These are phyloP conservation scores for Pleurostoma richardsiae DNA, from an alignment of 2,329 filamentous ascomycete genomes.

Conservation along the genomic window DNA sequence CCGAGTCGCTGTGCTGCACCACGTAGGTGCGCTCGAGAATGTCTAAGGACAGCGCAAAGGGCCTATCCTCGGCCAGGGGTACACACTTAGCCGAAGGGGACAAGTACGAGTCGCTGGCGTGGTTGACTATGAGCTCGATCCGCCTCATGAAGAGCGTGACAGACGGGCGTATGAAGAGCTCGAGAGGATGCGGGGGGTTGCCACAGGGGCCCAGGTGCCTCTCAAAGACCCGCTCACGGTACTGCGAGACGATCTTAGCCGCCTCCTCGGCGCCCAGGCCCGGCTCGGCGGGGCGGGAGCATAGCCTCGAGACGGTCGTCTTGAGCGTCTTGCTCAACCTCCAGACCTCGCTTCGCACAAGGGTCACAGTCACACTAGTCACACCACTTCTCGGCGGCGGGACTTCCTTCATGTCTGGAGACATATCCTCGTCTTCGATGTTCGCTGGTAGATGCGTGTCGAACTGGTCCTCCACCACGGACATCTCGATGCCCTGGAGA, in stretches of 20 bases:
- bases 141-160: background rate
- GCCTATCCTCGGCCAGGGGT: background rate
- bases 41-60: background rate
- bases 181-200: no score
- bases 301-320: background rate
- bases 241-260: background rate
- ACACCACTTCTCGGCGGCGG: slow-evolving; percentile 43
- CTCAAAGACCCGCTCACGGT: background rate
- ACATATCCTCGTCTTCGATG: slow-evolving; percentile 47
- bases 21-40: background rate
- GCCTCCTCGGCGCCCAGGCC: background rate
- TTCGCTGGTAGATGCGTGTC: slow-evolving; percentile 41
- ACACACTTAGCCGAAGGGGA: background rate
- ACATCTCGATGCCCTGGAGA: slow-evolving; percentile 26
- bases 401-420: slow-evolving; percentile 39
- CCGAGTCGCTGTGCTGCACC: background rate
- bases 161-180: background rate
- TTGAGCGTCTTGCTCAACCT: background rate
- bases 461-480: slow-evolving; percentile 22
- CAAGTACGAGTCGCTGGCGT: background rate
- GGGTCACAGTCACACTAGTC: slow-evolving; percentile 52
- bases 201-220: no score
- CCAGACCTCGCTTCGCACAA: slow-evolving; percentile 29
- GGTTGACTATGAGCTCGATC: background rate
- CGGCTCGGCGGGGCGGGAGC: background rate